A percentile compares a stretch with the other conserved stretches of the same genome.
Conservation (phyloP, 768 basidiomycete genomes). For the Lentinula raphanica region DNA sequence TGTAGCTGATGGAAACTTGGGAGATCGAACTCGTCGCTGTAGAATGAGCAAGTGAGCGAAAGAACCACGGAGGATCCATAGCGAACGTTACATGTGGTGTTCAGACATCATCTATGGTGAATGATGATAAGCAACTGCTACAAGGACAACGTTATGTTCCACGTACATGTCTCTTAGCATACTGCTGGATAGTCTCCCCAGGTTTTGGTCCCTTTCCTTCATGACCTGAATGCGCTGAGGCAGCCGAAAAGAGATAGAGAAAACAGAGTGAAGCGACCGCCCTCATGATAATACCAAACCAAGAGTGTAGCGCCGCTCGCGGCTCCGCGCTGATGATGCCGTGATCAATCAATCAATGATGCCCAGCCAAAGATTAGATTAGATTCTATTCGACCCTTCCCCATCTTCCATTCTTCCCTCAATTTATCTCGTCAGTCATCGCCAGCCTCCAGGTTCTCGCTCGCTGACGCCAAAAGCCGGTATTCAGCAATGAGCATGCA, state of each 20-base stretch:
- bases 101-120: conserved; percentile 74
- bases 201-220: conserved; percentile 40
- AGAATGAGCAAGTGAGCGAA: background rate
- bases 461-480: too few relatives aligned
- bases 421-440: too few relatives aligned
- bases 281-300: conserved; percentile 40
- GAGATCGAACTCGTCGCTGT: conserved; percentile 75
- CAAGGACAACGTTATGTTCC: conserved; percentile 7
- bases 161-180: conserved; percentile 89
- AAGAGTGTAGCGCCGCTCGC: too few relatives aligned
- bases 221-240: conserved; percentile 59
- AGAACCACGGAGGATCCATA: background rate
- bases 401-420: too few relatives aligned
- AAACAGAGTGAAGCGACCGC: conserved; percentile 38
- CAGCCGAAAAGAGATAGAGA: conserved; percentile 27
- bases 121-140: conserved; percentile 13
- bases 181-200: conserved; percentile 70
- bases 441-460: too few relatives aligned
- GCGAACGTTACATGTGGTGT: conserved; percentile 65
- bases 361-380: too few relatives aligned
- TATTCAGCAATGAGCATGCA: too few relatives aligned
- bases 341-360: too few relatives aligned
- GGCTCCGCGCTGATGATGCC: too few relatives aligned
- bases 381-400: too few relatives aligned
- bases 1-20: conserved; percentile 94